Base-by-base conservation (phyloP, 2,329 filamentous ascomycete species). In the Arthrobotrys pseudoclavata region DNA sequence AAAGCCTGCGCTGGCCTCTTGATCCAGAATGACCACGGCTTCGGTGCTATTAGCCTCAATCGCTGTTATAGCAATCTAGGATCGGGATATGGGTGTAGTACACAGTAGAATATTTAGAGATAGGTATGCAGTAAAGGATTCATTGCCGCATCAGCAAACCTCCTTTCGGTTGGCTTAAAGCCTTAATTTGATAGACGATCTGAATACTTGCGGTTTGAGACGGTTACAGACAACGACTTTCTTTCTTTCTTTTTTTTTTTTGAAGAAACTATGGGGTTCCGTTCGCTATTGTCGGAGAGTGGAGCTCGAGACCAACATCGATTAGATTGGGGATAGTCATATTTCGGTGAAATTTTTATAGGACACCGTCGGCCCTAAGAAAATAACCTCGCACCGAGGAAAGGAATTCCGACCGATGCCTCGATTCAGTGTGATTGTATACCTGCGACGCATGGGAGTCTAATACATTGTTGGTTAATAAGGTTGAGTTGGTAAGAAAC, bases 401-500 rank as follows among this genome's bases (percentile, higher is more conserved):
- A 60, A 40, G 10, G 34, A 24, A 26, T 42, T 60, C 15, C 7
- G 55, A 60, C 12, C 55, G 3, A 57, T 57, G 22, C n/a, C 3
- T 57, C 18, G 18, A 40, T 26, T 18, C 37, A 45, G 20, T 31
- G 45, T n/a, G 55, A 37, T 61, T 62, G 45, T 76, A 68, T 76
- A 76, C 37, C 24, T 69, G 71, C 29, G 64, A 69, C 71, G 48
- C 63, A 76, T 76, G 64, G 64, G 34, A 45, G 48, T 76, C n/a
- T 69, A 48, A 64, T 15, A 40, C 50, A 45, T 60, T 34, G 52
- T 61, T 60, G 42, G 53, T 31, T 45, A 10, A 55, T 45, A 42
- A 12, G 67, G 67, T 22, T 52, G 42, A 47, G 13, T 22, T 50
- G 40, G 34, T 20, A 57, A 37, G 37, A 24, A 62, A 31, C 45